Base-by-base conservation (phyloP, 208 protist genomes). In the Porcisia deanei region DNA sequence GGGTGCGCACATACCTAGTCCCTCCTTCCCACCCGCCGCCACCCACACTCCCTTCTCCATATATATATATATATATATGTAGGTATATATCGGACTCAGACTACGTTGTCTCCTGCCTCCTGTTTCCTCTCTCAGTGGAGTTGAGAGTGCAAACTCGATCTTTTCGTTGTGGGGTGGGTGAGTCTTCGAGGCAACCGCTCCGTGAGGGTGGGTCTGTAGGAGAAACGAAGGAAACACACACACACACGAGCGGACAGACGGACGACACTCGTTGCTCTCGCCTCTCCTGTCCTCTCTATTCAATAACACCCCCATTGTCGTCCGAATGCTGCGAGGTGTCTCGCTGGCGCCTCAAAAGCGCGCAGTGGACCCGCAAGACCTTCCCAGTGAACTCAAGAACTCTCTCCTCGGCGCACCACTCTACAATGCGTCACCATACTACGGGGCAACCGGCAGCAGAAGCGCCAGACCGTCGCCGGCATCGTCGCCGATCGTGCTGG, bases 341-440 rank as follows among this genome's bases (percentile, higher is more conserved):
- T 90, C 86, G 22, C 65, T 90, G 2, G 66, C 75, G 18, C 86
- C 86, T 39, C 80, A 82, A 53, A 59, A 79, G 57, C 71, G 80
- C 14, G 30, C 53, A 9, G 59, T 43, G n/a, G 76, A 80, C 59
- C 47, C 60, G 63, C 45, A 80, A 25, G 76, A 79, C 39, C 61
- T 91, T 22, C 84, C 87, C 2, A 75, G 75, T 25, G 79, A 91
- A 47, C 73, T 91, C 37, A 82, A 81, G 70, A 59, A 61, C 60
- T 83, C 84, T 45, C 73, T 88, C 65, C 84, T 83, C 43, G 77
- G 55, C 8, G 70, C 22, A 20, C 22, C 54, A 22, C 4, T 45
- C 54, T 63, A 25, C 55, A 9, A 77, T 67, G 47, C 34, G 0
- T 43, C 64, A 1, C 61, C 71, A 7, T 61, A 79, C 68, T 78